These are phyloP conservation scores for Termitomyces sp. DNA, from an alignment of 768 basidiomycete genomes.

Conservation along the genomic window DNA sequence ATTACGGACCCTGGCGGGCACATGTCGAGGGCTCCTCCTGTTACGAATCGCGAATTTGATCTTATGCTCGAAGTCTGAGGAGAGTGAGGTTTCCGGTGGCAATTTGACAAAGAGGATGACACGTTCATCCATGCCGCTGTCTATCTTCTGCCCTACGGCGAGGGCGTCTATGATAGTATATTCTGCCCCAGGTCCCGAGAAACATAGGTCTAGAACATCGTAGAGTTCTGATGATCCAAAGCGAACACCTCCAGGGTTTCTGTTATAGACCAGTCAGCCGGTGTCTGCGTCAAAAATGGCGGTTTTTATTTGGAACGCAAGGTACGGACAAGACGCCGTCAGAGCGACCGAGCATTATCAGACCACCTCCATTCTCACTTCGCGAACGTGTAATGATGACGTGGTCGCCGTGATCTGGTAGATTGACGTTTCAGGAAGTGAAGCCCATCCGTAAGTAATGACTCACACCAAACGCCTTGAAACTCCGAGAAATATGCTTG, in stretches of 20 bases:
- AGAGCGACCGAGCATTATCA: slow-evolving; percentile 77
- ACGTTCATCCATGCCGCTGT: slow-evolving; percentile 63
- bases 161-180: slow-evolving; percentile 51
- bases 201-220: slow-evolving; percentile 65
- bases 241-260: slow-evolving; percentile 78
- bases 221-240: slow-evolving; percentile 82
- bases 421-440: slow-evolving; percentile 5
- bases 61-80: slow-evolving; percentile 43
- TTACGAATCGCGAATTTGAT: slow-evolving; percentile 58
- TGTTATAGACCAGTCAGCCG: slow-evolving; percentile 24
- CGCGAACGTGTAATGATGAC: slow-evolving; percentile 61
- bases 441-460: not conserved
- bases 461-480: slow-evolving; percentile 70
- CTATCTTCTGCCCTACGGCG: slow-evolving; percentile 66
- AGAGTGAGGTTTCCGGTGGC: slow-evolving; percentile 39
- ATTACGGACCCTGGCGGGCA: slow-evolving; percentile 58
- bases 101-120: slow-evolving; percentile 75
- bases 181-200: slow-evolving; percentile 36
- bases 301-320: slow-evolving; percentile 6
- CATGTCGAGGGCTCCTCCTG: slow-evolving; percentile 67
- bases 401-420: slow-evolving; percentile 68
- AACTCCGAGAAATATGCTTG: slow-evolving; percentile 70
- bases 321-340: slow-evolving; percentile 69
- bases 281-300: slow-evolving; percentile 7
- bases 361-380: slow-evolving; percentile 67